Percentiles rank a stretch among this genome's conserved stretches.
phyloP scores from a whole-genome alignment of 1,284 basidiomycete species.

The Ceratobasidium theobromae region DNA sequence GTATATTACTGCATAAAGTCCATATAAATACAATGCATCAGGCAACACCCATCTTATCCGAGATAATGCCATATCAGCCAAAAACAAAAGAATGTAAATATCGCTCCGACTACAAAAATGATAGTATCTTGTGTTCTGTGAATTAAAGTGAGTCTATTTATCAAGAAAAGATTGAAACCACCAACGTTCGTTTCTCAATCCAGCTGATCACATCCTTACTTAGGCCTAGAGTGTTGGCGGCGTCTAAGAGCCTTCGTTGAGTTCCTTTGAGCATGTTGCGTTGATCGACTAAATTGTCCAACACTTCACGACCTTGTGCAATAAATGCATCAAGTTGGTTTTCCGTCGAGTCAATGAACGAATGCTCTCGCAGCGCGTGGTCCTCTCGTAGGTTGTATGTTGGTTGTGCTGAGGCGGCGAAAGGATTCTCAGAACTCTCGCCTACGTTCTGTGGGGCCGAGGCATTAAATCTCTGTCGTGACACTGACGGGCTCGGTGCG shows the following conservation, averaged over 20 bases:
- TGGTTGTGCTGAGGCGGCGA: conserved; percentile 46
- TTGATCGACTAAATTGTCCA: conserved; percentile 90
- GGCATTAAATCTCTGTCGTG: conserved; percentile 60
- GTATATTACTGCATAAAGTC: conserved; percentile 17
- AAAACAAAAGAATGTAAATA: conserved; percentile 89
- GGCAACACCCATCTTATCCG: conserved; percentile 51
- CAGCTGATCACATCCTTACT: conserved; percentile 91
- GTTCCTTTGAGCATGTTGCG: conserved; percentile 90
- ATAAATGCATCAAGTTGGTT: conserved; percentile 83
- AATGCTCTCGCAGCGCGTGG: conserved; percentile 81
- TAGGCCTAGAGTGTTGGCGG: conserved; percentile 89
- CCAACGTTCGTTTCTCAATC: conserved; percentile 88
- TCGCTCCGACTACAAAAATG: conserved; percentile 80
- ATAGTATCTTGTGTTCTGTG: conserved; percentile 87
- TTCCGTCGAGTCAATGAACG: conserved; percentile 81
- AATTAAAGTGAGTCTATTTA: conserved; percentile 18
- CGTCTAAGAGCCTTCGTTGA: conserved; percentile 75
- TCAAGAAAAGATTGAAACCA: conserved; percentile 34
- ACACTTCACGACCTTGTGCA: conserved; percentile 83
- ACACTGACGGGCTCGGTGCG: conserved; percentile 48
- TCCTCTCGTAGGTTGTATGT: conserved; percentile 64
- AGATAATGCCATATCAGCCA: conserved; percentile 87
- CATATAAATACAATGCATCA: conserved; percentile 12
- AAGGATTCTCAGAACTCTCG: conserved; percentile 61
- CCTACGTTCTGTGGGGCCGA: conserved; percentile 43